Evolutionary conservation across 179 eudicot genomes (phyloP).

Genomic region (Corrigiola litoralis): DNA sequence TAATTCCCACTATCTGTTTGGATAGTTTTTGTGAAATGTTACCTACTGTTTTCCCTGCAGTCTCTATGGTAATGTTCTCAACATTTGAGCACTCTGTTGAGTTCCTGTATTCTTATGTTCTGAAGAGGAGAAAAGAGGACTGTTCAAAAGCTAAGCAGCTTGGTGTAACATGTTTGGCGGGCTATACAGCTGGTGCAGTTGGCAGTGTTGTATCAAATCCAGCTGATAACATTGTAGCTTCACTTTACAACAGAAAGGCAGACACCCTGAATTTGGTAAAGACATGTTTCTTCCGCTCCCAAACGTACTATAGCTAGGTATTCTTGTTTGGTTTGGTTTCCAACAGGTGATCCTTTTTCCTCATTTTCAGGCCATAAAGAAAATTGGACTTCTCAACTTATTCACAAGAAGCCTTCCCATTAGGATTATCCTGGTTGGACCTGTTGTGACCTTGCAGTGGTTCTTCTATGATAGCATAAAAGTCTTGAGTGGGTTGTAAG

Average conservation of each 20-base stretch:
- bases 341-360: background rate
- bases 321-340: background rate
- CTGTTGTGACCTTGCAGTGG: slow-evolving; percentile 80
- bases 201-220: slow-evolving; percentile 74
- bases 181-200: slow-evolving; percentile 76
- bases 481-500: slow-evolving; percentile 67
- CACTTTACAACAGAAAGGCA: slow-evolving; percentile 52
- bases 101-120: slow-evolving; percentile 37
- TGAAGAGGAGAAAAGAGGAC: slow-evolving; percentile 59
- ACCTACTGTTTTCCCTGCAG: slow-evolving; percentile 30
- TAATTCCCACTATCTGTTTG: background rate
- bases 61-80: slow-evolving; percentile 74
- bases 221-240: slow-evolving; percentile 69
- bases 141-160: slow-evolving; percentile 73
- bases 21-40: background rate
- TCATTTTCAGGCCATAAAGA: slow-evolving; percentile 50
- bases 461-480: slow-evolving; percentile 70
- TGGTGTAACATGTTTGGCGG: slow-evolving; percentile 65
- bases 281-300: background rate
- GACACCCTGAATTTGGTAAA: slow-evolving; percentile 40
- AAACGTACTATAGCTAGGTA: background rate
- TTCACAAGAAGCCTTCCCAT: slow-evolving; percentile 84
- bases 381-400: slow-evolving; percentile 59
- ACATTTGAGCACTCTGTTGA: slow-evolving; percentile 84
- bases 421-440: slow-evolving; percentile 63